Percentiles rank a stretch among this genome's conserved stretches.
Conservation (phyloP, 148 eudicot species). For the Talinum fruticosum region DNA sequence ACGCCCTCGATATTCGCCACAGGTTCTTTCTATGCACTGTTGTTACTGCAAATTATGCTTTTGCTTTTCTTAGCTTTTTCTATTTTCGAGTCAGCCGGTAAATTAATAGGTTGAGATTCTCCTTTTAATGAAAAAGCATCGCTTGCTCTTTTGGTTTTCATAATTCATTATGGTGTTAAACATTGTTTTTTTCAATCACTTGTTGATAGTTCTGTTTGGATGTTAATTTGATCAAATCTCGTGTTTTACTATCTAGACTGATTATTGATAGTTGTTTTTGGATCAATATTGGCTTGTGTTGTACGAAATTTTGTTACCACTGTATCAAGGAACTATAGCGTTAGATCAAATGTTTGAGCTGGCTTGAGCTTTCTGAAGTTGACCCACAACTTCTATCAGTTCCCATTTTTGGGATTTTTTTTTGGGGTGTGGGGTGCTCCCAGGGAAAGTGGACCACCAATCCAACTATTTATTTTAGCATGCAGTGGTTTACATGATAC, state of each 20-base stretch:
- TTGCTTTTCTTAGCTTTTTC: too few relatives aligned
- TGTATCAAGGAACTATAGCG: too few relatives aligned
- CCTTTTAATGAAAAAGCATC: too few relatives aligned
- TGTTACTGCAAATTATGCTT: neutral
- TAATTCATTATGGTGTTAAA: neutral
- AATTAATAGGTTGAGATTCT: too few relatives aligned
- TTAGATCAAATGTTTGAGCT: too few relatives aligned
- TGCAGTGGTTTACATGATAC: neutral
- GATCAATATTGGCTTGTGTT: neutral
- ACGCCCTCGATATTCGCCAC: conserved; percentile 42
- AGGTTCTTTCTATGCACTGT: conserved; percentile 56
- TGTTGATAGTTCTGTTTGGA: neutral
- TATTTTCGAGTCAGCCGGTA: too few relatives aligned
- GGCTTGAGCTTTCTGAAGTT: too few relatives aligned
- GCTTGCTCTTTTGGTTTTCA: too few relatives aligned
- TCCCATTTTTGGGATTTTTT: too few relatives aligned
- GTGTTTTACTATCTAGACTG: neutral
- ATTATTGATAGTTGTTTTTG: neutral
- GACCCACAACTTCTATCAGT: too few relatives aligned
- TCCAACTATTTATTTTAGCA: neutral
- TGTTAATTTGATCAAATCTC: neutral
- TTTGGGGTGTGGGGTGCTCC: too few relatives aligned
- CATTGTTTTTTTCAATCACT: neutral
- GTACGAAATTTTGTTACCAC: neutral
- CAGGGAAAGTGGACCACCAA: neutral